Conservation (phyloP, 2,329 filamentous ascomycete genomes). For the Massarina eburnea region DNA sequence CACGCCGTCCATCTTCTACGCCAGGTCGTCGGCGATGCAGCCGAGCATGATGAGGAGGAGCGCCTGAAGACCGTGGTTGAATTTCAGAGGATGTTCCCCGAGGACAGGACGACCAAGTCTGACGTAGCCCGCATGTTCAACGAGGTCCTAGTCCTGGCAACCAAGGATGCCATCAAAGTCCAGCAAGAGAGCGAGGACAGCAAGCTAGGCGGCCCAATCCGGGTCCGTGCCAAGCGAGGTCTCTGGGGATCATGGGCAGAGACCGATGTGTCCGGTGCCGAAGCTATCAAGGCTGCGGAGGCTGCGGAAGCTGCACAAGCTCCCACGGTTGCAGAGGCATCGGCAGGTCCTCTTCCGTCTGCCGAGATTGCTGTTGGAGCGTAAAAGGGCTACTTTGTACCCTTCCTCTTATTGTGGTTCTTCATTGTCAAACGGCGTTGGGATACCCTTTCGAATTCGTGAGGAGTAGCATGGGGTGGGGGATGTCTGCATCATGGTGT, state of each 20-base stretch:
- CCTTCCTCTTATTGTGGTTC: not conserved
- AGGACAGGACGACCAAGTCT: slow-evolving; percentile 75
- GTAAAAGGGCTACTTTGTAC: slow-evolving; percentile 1
- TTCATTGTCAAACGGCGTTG: slow-evolving; percentile 8
- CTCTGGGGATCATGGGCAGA: slow-evolving; percentile 98
- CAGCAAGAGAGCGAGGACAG: slow-evolving; percentile 71
- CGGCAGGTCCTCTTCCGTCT: slow-evolving; percentile 13
- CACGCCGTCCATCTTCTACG: slow-evolving; percentile 94
- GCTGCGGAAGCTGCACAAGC: slow-evolving; percentile 27
- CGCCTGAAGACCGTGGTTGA: slow-evolving; percentile 76
- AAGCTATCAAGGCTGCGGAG: slow-evolving; percentile 35
- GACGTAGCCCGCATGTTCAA: slow-evolving; percentile 99
- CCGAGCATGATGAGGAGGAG: slow-evolving; percentile 66
- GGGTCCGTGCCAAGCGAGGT: slow-evolving; percentile 87
- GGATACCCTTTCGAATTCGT: slow-evolving; percentile 7
- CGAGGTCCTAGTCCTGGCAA: slow-evolving; percentile 90
- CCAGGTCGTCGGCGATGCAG: slow-evolving; percentile 78
- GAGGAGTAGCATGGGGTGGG: slow-evolving; percentile 1
- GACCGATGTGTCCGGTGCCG: slow-evolving; percentile 54
- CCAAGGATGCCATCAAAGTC: slow-evolving; percentile 96
- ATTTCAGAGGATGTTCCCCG: slow-evolving; percentile 89
- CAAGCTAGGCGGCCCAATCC: slow-evolving; percentile 74
- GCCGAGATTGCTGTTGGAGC: slow-evolving; percentile 9
- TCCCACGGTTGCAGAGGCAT: slow-evolving; percentile 19
- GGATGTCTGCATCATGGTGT: slow-evolving; percentile 2